Conservation (phyloP, 139 green algal species). For the Asterochloris sp. region DNA sequence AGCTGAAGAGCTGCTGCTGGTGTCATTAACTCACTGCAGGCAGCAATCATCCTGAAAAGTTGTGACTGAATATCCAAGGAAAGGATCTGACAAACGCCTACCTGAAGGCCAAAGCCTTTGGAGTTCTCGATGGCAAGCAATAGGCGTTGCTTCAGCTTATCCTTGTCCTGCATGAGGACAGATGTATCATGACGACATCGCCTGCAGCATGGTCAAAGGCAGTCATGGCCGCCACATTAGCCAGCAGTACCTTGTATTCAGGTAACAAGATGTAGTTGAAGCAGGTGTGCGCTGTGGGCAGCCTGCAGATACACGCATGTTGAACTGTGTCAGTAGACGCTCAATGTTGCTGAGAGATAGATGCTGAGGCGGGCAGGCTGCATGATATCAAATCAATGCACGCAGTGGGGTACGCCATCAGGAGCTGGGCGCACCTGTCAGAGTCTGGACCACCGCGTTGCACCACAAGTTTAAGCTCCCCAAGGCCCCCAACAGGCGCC, state of each 20-base stretch:
- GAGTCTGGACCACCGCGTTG: slow-evolving; percentile 39
- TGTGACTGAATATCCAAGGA: no score
- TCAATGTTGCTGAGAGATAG: no score
- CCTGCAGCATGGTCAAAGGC: slow-evolving; percentile 30
- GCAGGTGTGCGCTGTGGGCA: slow-evolving; percentile 72
- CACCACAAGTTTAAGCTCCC: slow-evolving; percentile 33
- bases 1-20: no score
- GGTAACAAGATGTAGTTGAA: slow-evolving; percentile 75
- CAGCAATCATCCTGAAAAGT: no score
- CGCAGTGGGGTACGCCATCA: no score
- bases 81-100: no score
- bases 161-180: not conserved
- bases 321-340: no score
- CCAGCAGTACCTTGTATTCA: slow-evolving; percentile 34
- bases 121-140: no score
- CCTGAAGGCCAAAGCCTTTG: slow-evolving; percentile 41
- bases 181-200: no score
- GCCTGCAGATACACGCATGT: not conserved
- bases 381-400: no score
- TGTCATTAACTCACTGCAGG: no score
- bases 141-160: slow-evolving; percentile 29
- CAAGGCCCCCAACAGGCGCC: slow-evolving; percentile 38
- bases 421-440: slow-evolving; percentile 2
- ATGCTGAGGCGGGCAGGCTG: no score
- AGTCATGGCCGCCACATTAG: not conserved